These are phyloP conservation scores for Flaveria sonorensis DNA, from an alignment of 129 eudicot genomes.

Conservation along the genomic window DNA sequence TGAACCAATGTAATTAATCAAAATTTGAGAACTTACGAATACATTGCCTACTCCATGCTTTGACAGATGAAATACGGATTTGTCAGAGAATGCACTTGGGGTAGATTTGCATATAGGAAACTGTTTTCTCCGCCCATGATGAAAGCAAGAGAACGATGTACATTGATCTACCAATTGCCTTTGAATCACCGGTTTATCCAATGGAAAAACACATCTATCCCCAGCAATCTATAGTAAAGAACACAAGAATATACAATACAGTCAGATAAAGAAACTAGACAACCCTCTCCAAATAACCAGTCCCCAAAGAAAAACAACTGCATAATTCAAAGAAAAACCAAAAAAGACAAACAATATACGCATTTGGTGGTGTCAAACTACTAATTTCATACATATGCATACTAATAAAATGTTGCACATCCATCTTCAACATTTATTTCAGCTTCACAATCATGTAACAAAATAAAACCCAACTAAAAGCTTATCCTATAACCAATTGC, in stretches of 20 bases:
- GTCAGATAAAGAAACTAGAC: not conserved
- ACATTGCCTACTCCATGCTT: constrained; percentile 43
- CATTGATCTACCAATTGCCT: constrained; percentile 42
- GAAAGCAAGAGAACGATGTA: constrained; percentile 62
- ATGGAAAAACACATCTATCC: constrained; percentile 43
- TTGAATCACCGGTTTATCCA: constrained; percentile 37
- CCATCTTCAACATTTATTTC: constrained; percentile 11
- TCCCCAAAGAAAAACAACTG: not conserved
- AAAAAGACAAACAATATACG: not conserved
- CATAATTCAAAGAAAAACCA: not conserved
- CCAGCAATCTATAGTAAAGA: constrained; percentile 44
- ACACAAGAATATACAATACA: not conserved
- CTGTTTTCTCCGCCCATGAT: constrained; percentile 49
- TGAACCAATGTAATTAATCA: constrained; percentile 6
- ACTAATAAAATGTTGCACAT: not conserved
- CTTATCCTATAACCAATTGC: constrained; percentile 18
- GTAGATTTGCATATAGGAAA: constrained; percentile 41
- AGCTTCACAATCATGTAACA: constrained; percentile 14
- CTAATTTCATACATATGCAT: not conserved
- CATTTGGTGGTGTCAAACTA: not conserved
- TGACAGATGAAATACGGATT: constrained; percentile 57
- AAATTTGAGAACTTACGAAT: constrained; percentile 49
- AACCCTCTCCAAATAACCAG: not conserved
- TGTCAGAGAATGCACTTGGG: constrained; percentile 59
- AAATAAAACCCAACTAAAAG: not conserved